Evolutionary conservation across 2,329 filamentous ascomycete genomes (phyloP).

Genomic region (Sarocladium brachiariae): DNA sequence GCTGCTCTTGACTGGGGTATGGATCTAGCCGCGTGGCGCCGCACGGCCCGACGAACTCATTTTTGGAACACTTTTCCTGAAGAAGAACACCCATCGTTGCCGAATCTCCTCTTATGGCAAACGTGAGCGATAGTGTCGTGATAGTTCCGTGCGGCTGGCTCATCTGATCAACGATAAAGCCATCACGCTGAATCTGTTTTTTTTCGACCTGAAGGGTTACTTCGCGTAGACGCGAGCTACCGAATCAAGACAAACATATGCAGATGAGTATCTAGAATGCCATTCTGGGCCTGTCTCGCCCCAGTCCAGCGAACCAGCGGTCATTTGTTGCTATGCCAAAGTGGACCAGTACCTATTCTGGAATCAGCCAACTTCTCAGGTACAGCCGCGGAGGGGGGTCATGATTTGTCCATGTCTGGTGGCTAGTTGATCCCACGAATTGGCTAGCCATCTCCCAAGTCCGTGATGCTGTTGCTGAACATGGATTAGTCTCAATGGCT

Average conservation of each 20-base stretch:
- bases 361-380: not conserved
- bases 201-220: no score
- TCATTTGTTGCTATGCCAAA: no score
- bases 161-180: not conserved
- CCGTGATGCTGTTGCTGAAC: not conserved
- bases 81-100: not conserved
- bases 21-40: not conserved
- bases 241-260: no score
- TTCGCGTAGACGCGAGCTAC: no score
- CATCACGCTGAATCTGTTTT: not conserved
- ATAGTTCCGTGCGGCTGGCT: not conserved
- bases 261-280: no score
- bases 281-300: not conserved
- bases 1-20: not conserved
- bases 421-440: not conserved
- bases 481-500: not conserved
- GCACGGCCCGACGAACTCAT: not conserved
- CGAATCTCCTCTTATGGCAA: not conserved
- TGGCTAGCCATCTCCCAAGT: not conserved
- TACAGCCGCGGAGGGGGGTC: not conserved
- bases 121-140: not conserved
- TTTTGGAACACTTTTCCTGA: not conserved
- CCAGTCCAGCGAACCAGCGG: not conserved
- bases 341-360: no score
- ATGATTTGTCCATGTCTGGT: not conserved